Evolutionary conservation across 78 protist genomes (phyloP), one percentile per base, ranked within the genome.

Genomic region (Mastigamoeba balamuthi): DNA sequence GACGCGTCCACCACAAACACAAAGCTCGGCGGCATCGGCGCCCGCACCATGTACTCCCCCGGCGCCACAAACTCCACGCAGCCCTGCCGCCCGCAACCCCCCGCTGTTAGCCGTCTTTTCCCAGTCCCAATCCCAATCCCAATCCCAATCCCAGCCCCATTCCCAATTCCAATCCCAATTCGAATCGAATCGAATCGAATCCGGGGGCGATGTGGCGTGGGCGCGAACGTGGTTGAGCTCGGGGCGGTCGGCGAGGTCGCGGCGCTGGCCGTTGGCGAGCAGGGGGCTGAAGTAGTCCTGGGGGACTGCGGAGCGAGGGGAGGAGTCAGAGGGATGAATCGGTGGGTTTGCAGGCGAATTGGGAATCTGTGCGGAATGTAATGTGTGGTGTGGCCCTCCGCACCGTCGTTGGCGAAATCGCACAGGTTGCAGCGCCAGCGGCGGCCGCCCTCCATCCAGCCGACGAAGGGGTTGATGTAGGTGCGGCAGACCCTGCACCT

Each of bases 391-490:
- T 58, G 43, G 4, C 73, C 44, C 4, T 48, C 65, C 89, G 41
- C 72, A 85, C 89, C 82, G 27, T 91, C 91, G 58, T 91, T 91
- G 1, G 69, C n/a, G 30, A 66, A 23, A 35, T 58, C 48, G 72
- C 95, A 91, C 66, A 91, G 38, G 48, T 69, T 79, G 76, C 95
- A 91, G 67, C 30, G 72, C 95, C 95, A 91, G 63, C 82, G 66
- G 6, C 78, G 74, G 37, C 91, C 91, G 65, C 72, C 52, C 43
- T 91, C 88, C 23, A 84, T 10, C 63, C 76, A 91, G 25, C 17
- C 28, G 9, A 85, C 90, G 38, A 82, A 91, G 72, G 92, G 92
- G 69, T 91, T 89, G 27, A 91, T 73, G 70, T 91, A 91, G 28
- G 92, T 35, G 29, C 88, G 43, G 81, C 95, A 91, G 69, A 43